Percentiles rank a stretch among this genome's conserved stretches.
Conservation (phyloP, 495 filamentous ascomycete genomes). For the Talaromyces borbonicus region DNA sequence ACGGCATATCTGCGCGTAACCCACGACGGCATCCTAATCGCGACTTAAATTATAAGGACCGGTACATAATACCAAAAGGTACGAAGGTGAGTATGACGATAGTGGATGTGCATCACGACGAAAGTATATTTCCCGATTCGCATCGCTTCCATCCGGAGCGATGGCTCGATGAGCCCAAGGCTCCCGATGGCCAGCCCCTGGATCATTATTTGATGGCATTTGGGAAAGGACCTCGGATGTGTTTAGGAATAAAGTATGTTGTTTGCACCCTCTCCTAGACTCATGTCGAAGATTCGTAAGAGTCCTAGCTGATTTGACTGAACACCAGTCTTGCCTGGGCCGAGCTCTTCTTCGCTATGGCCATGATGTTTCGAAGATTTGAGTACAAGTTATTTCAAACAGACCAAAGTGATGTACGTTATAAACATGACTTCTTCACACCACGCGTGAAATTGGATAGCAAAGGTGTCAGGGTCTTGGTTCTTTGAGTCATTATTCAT, state of each 20-base stretch:
- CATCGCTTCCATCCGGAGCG: slow-evolving; percentile 33
- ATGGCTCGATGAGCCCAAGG: slow-evolving; percentile 26
- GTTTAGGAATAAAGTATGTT: slow-evolving; percentile 40
- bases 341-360: slow-evolving; percentile 26
- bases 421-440: slow-evolving; percentile 27
- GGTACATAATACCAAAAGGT: slow-evolving; percentile 7
- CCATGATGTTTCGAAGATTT: slow-evolving; percentile 19
- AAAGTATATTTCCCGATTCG: slow-evolving; percentile 31
- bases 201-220: slow-evolving; percentile 40
- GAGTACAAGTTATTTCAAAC: slow-evolving; percentile 28
- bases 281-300: background rate
- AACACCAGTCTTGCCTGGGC: slow-evolving; percentile 20
- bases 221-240: slow-evolving; percentile 36
- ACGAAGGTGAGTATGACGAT: slow-evolving; percentile 30
- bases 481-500: background rate
- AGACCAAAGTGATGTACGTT: slow-evolving; percentile 22
- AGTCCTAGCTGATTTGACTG: background rate
- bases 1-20: slow-evolving; percentile 17
- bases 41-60: slow-evolving; percentile 10
- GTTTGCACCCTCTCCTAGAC: background rate
- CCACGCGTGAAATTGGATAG: slow-evolving; percentile 22
- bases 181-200: slow-evolving; percentile 20
- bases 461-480: slow-evolving; percentile 20
- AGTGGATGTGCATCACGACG: slow-evolving; percentile 28
- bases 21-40: slow-evolving; percentile 16